A percentile compares a stretch with the other conserved stretches of the same genome.
Conservation (phyloP, 208 protist genomes). For the Pavlovales sp. region DNA sequence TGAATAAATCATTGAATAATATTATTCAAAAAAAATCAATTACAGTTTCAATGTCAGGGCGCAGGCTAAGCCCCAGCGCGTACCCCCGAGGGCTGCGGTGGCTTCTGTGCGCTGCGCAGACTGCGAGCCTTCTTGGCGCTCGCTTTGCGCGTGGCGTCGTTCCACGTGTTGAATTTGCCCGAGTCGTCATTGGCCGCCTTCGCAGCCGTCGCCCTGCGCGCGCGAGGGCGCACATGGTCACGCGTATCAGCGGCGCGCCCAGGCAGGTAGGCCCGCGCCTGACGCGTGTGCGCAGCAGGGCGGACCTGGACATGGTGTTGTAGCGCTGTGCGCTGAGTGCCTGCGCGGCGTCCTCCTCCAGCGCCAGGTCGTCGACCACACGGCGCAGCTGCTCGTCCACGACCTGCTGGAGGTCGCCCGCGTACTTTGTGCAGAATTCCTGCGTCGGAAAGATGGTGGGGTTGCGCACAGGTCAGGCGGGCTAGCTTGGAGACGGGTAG, state of each 20-base stretch:
- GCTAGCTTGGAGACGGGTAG: too few species aligned
- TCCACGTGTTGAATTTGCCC: not conserved
- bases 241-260: too few species aligned
- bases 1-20: too few species aligned
- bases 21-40: too few species aligned
- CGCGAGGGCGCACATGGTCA: too few species aligned
- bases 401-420: not conserved
- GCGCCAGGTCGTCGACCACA: not conserved
- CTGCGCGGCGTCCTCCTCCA: not conserved
- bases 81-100: too few species aligned
- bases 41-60: too few species aligned
- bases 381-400: not conserved
- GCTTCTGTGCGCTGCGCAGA: not conserved
- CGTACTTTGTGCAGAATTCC: not conserved
- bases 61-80: too few species aligned
- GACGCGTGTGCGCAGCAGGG: not conserved
- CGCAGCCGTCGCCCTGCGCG: too few species aligned
- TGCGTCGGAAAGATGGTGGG: too few species aligned
- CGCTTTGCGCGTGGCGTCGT: not conserved
- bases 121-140: not conserved
- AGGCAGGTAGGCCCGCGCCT: too few species aligned
- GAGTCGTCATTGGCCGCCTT: not conserved
- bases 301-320: not conserved
- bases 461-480: too few species aligned
- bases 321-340: not conserved